Evolutionary conservation across 805 yeast species (phyloP).

Genomic region (Myxozyma kluyveri): DNA sequence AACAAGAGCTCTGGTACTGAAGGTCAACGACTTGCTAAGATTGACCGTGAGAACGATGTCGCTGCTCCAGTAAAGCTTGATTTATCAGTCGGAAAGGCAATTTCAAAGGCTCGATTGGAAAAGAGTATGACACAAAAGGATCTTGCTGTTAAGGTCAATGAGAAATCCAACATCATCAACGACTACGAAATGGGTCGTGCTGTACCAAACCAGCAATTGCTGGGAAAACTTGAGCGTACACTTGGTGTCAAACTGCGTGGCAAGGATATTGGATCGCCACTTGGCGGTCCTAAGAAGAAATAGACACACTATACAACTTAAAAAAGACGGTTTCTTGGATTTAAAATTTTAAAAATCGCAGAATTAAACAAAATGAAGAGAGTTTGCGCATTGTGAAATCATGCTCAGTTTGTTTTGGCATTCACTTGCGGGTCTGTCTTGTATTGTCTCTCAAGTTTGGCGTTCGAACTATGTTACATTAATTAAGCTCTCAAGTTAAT

Average conservation of each 20-base stretch:
- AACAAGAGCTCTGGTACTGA: slow-evolving; percentile 72
- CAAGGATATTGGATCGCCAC: slow-evolving; percentile 88
- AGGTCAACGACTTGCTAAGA: slow-evolving; percentile 90
- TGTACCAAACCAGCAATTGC: slow-evolving; percentile 90
- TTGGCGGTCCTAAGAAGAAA: slow-evolving; percentile 50
- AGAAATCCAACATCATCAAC: slow-evolving; percentile 90
- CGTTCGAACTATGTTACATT: too few species aligned
- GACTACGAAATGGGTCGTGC: slow-evolving; percentile 98
- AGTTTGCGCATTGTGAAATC: background rate
- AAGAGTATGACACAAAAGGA: slow-evolving; percentile 92
- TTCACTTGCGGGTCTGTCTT: background rate
- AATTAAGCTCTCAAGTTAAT: too few species aligned
- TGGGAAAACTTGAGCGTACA: slow-evolving; percentile 89
- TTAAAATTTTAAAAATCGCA: background rate
- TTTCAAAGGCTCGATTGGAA: slow-evolving; percentile 79
- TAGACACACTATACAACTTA: slow-evolving; percentile 5
- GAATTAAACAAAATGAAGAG: too few species aligned
- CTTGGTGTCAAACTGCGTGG: slow-evolving; percentile 95
- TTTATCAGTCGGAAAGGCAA: slow-evolving; percentile 79
- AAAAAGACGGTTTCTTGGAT: background rate
- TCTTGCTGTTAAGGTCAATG: slow-evolving; percentile 90
- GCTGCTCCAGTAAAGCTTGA: slow-evolving; percentile 90
- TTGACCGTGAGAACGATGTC: slow-evolving; percentile 91
- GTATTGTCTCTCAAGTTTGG: too few species aligned
- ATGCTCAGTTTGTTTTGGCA: too few species aligned